phyloP scores from a whole-genome alignment of 148 eudicot genomes.

The Silene latifolia region DNA sequence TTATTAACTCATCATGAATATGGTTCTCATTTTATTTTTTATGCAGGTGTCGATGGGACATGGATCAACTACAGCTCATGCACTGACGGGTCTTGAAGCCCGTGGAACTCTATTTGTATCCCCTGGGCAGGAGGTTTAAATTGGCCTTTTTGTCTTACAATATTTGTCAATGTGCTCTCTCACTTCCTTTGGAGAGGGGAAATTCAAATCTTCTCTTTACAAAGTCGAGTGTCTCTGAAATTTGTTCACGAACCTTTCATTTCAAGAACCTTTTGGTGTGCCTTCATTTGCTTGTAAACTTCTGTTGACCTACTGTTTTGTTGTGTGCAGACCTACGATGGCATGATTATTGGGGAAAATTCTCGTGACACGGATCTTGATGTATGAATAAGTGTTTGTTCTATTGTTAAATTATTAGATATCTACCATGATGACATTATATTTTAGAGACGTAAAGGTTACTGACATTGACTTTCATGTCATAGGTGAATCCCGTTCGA shows the following conservation, averaged over 20 bases:
- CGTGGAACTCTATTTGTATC: slow-evolving; percentile 88
- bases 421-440: background rate
- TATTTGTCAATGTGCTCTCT: background rate
- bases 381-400: slow-evolving; percentile 45
- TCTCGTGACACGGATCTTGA: slow-evolving; percentile 95
- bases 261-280: background rate
- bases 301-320: slow-evolving; percentile 6
- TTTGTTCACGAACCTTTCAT: background rate
- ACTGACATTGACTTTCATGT: slow-evolving; percentile 14
- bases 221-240: background rate
- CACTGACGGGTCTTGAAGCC: slow-evolving; percentile 88
- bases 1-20: background rate
- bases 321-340: slow-evolving; percentile 76
- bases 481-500: slow-evolving; percentile 84
- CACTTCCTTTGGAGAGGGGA: background rate
- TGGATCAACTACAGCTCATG: slow-evolving; percentile 77
- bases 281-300: slow-evolving; percentile 10
- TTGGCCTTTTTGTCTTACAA: background rate
- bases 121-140: slow-evolving; percentile 86
- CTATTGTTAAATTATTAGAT: background rate
- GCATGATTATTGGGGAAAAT: slow-evolving; percentile 97
- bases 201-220: background rate
- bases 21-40: slow-evolving; percentile 12
- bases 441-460: background rate
- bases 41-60: slow-evolving; percentile 85